Evolutionary conservation across 352 stramenopile species (phyloP).

Genomic region (Lagenidium giganteum): DNA sequence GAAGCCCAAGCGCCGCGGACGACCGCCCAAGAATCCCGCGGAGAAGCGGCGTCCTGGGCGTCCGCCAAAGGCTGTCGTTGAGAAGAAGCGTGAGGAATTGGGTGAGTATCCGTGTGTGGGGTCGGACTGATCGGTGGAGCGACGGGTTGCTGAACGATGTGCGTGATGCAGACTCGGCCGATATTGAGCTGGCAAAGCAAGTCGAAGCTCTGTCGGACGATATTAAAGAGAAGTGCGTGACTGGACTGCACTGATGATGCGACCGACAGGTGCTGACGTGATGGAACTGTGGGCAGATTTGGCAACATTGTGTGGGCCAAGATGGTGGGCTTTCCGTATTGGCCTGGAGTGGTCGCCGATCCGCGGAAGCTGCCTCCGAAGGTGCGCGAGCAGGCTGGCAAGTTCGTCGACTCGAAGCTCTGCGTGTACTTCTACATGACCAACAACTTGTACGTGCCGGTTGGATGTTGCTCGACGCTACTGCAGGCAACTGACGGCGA

Average conservation of each 20-base stretch:
- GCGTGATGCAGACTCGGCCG: no score
- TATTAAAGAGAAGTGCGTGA: conserved; percentile 43
- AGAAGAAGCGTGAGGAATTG: no score
- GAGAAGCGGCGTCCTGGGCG: no score
- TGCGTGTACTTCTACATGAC: conserved; percentile 74
- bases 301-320: conserved; percentile 78
- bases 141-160: no score
- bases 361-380: conserved; percentile 38
- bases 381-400: conserved; percentile 37
- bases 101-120: no score
- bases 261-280: neutral
- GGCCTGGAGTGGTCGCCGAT: conserved; percentile 71
- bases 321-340: conserved; percentile 79
- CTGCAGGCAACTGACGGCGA: conserved; percentile 1
- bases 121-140: no score
- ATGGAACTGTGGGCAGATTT: conserved; percentile 30
- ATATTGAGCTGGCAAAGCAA: conserved; percentile 22
- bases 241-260: neutral
- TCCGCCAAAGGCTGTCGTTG: no score
- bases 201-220: conserved; percentile 49
- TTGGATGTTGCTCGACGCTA: neutral
- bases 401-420: conserved; percentile 65
- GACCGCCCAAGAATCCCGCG: no score
- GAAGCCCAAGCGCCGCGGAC: no score
- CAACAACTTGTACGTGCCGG: conserved; percentile 59